Percentiles rank a stretch among this genome's conserved stretches.
These are phyloP conservation scores for Nigrospora oryzae DNA, from an alignment of 2,329 filamentous ascomycete species.

Conservation along the genomic window DNA sequence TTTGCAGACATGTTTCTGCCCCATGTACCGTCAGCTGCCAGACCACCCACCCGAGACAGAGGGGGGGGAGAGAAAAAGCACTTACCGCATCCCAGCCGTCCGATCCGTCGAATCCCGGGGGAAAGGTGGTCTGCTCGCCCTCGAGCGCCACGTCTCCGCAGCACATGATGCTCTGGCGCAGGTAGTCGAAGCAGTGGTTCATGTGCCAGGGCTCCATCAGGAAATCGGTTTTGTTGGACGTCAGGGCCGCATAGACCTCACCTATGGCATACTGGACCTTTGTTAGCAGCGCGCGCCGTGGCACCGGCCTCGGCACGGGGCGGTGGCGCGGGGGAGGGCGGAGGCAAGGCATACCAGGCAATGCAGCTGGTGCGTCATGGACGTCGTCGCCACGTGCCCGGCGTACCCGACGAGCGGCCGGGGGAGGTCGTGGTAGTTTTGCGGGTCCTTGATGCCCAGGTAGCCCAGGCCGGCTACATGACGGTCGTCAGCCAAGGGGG, in stretches of 20 bases:
- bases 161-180: slow-evolving; percentile 18
- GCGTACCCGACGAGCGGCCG: slow-evolving; percentile 21
- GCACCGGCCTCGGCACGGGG: background rate
- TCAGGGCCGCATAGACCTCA: slow-evolving; percentile 24
- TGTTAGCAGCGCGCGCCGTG: background rate
- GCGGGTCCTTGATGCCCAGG: slow-evolving; percentile 23
- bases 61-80: background rate
- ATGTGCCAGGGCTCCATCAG: slow-evolving; percentile 26
- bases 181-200: slow-evolving; percentile 25
- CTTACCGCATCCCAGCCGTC: slow-evolving; percentile 30
- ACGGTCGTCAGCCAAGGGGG: background rate
- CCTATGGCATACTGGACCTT: slow-evolving; percentile 24
- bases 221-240: slow-evolving; percentile 15
- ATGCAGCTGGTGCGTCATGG: slow-evolving; percentile 34
- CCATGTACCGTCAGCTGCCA: background rate
- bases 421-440: slow-evolving; percentile 26
- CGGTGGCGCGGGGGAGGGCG: background rate
- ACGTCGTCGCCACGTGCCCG: slow-evolving; percentile 30
- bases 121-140: slow-evolving; percentile 30
- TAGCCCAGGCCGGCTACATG: slow-evolving; percentile 28
- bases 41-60: background rate
- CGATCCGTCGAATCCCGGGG: slow-evolving; percentile 24
- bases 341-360: slow-evolving; percentile 22
- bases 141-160: slow-evolving; percentile 19
- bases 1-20: slow-evolving; percentile 1